phyloP scores from a whole-genome alignment of 805 yeast genomes.

The Pichia nanzhaoensis region DNA sequence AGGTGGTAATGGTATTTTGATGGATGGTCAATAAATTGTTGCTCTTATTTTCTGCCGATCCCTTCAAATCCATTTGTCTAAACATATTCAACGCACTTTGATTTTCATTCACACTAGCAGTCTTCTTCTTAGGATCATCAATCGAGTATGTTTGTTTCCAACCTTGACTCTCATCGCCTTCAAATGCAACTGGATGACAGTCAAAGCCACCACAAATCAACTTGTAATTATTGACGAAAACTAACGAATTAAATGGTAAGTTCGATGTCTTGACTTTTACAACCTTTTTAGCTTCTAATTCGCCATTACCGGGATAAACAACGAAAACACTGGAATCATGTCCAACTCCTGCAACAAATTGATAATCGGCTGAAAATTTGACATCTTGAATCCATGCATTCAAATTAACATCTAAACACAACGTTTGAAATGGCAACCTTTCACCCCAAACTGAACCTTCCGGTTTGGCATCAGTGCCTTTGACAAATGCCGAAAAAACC shows the following conservation, averaged over 20 bases:
- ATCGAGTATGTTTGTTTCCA: slow-evolving; percentile 49
- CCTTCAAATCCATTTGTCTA: slow-evolving; percentile 92
- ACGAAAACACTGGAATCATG: slow-evolving; percentile 83
- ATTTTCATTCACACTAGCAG: slow-evolving; percentile 51
- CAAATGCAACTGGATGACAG: slow-evolving; percentile 81
- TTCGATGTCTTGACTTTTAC: slow-evolving; percentile 55
- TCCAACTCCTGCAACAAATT: slow-evolving; percentile 71
- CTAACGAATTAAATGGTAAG: slow-evolving; percentile 73
- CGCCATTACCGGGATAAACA: slow-evolving; percentile 60
- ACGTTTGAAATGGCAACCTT: slow-evolving; percentile 87
- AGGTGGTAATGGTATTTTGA: slow-evolving; percentile 78
- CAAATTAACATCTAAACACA: slow-evolving; percentile 70
- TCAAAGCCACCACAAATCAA: slow-evolving; percentile 88
- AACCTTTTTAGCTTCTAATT: slow-evolving; percentile 50
- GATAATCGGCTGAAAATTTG: slow-evolving; percentile 72
- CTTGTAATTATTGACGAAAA: slow-evolving; percentile 60
- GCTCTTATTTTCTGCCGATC: slow-evolving; percentile 47
- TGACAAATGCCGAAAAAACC: slow-evolving; percentile 82
- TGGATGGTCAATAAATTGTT: slow-evolving; percentile 67
- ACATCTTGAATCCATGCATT: slow-evolving; percentile 94
- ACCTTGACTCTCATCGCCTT: slow-evolving; percentile 58
- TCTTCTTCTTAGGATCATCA: slow-evolving; percentile 48
- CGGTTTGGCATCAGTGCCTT: slow-evolving; percentile 82
- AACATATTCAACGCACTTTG: slow-evolving; percentile 88
- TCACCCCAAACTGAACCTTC: slow-evolving; percentile 86